Evolutionary conservation across 1,284 basidiomycete genomes (phyloP).

Genomic region (Moesziomyces globuligerus): DNA sequence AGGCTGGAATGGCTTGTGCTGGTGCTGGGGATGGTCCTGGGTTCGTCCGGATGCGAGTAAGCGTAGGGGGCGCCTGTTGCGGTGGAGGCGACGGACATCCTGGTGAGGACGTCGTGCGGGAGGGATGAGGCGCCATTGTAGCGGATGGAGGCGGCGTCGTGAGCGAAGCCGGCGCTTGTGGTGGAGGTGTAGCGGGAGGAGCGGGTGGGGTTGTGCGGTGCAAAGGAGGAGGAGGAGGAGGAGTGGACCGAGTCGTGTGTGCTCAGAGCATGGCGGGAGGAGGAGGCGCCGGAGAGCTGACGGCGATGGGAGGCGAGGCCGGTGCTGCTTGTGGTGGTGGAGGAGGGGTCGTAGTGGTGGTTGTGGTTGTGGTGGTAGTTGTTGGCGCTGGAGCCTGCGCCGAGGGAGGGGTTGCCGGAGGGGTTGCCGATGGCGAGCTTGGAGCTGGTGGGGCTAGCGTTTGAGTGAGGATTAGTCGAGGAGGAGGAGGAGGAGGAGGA

Average conservation of each 20-base stretch:
- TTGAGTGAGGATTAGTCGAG: neutral
- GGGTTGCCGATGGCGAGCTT: slow-evolving; percentile 45
- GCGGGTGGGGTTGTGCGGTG: slow-evolving; percentile 16
- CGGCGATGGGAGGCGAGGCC: slow-evolving; percentile 35
- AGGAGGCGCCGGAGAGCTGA: slow-evolving; percentile 28
- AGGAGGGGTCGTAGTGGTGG: slow-evolving; percentile 14
- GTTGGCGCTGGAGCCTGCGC: slow-evolving; percentile 38
- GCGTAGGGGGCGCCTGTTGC: slow-evolving; percentile 8
- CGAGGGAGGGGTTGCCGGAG: slow-evolving; percentile 36
- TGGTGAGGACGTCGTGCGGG: slow-evolving; percentile 22
- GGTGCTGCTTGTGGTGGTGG: slow-evolving; percentile 20
- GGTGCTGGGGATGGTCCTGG: slow-evolving; percentile 5
- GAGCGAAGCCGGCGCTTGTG: slow-evolving; percentile 12
- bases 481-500: slow-evolving; percentile 1
- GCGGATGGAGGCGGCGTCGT: slow-evolving; percentile 15
- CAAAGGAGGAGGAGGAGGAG: slow-evolving; percentile 19
- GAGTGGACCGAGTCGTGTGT: slow-evolving; percentile 42
- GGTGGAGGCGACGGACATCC: slow-evolving; percentile 39
- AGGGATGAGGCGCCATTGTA: slow-evolving; percentile 13
- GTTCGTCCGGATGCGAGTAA: slow-evolving; percentile 15
- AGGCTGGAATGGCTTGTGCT: slow-evolving; percentile 28
- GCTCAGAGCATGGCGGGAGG: slow-evolving; percentile 24
- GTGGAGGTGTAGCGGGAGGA: slow-evolving; percentile 41
- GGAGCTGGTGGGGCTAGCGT: slow-evolving; percentile 23
- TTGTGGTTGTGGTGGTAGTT: slow-evolving; percentile 19